A percentile compares a stretch with the other conserved stretches of the same genome.
Conservation (phyloP, 139 green algal genomes). For the Chlorella sp. region DNA sequence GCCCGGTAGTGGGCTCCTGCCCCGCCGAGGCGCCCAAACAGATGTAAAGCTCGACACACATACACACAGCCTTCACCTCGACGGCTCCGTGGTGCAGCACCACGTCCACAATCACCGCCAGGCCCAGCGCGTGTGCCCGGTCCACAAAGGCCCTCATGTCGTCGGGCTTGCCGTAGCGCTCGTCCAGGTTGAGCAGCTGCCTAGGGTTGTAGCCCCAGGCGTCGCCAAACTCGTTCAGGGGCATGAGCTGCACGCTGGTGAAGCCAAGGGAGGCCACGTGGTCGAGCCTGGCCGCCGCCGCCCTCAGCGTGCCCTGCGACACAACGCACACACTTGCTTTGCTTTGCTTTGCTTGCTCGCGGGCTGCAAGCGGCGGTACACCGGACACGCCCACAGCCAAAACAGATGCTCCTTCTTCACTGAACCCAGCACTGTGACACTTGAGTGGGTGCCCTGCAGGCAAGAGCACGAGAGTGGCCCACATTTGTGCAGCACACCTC, state of each 20-base stretch:
- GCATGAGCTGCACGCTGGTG: conserved; percentile 54
- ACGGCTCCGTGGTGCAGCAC: conserved; percentile 60
- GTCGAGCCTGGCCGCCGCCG: conserved; percentile 25
- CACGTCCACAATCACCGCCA: conserved; percentile 65
- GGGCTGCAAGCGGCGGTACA: too few relatives aligned
- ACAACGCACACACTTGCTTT: too few relatives aligned
- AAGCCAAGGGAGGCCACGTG: conserved; percentile 38
- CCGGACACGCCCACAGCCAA: too few relatives aligned
- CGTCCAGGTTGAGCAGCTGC: conserved; percentile 42
- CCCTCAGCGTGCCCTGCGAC: conserved; percentile 35
- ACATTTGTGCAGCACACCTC: too few relatives aligned
- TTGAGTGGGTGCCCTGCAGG: too few relatives aligned
- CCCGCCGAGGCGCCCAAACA: too few relatives aligned
- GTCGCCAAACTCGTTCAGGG: conserved; percentile 44
- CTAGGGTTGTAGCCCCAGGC: conserved; percentile 59
- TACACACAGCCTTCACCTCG: neutral
- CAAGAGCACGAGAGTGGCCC: too few relatives aligned
- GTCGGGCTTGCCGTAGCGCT: conserved; percentile 37
- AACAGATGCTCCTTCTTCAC: too few relatives aligned
- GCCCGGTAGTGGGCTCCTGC: too few relatives aligned
- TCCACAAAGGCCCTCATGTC: conserved; percentile 60
- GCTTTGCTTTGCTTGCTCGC: neutral
- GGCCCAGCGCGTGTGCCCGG: conserved; percentile 27
- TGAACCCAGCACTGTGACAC: too few relatives aligned
- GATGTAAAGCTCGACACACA: neutral